Base-by-base conservation (phyloP, 202 grass and related monocot species). In the Panicum hallii region DNA sequence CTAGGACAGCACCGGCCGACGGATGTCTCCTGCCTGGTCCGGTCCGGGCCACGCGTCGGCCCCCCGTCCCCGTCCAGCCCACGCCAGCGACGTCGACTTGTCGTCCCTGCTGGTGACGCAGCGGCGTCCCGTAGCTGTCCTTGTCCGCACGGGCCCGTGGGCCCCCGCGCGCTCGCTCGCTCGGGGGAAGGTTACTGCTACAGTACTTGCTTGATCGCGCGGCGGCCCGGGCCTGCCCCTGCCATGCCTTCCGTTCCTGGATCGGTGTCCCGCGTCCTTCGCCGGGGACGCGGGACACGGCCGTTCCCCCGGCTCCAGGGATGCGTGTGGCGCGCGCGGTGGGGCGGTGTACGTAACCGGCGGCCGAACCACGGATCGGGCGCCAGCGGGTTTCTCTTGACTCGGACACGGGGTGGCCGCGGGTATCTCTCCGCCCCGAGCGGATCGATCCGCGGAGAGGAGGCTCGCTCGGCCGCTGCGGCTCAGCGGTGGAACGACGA, bases 1-100 rank as follows among this genome's bases (percentile, higher is more conserved):
- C 49, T 26, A 38, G 9, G 62, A 41, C 74, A 43, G 53, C 0
- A 20, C 17, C n/a, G 57, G 57, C 22, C 57, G 57, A 6, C 13
- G 11, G 10, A 17, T 47, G 20, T 44, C 40, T 44, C 32, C 32
- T 34, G 34, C 28, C 11, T 22, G 57, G 57, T 60, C 57, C 54
- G 50, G 26, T 15, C 72, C 22, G 15, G 58, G 34, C 40, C 73
- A 69, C 50, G 16, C 73, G 63, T 75, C 81, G 32, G 38, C 13
- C 26, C 36, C 65, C 10, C 68, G 44, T 46, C 38, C 38, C 32
- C 62, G 46, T 77, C 72, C 13, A 46, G 11, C 41, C 63, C 73
- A 28, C 52, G 63, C 50, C 73, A 60, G 9, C n/a, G 57, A 60
- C 57, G 57, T 60, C 3, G 57, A 60, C 57, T 26, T 26, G 54